Base-by-base conservation (phyloP, 768 basidiomycete genomes). In the Collybia sp. region DNA sequence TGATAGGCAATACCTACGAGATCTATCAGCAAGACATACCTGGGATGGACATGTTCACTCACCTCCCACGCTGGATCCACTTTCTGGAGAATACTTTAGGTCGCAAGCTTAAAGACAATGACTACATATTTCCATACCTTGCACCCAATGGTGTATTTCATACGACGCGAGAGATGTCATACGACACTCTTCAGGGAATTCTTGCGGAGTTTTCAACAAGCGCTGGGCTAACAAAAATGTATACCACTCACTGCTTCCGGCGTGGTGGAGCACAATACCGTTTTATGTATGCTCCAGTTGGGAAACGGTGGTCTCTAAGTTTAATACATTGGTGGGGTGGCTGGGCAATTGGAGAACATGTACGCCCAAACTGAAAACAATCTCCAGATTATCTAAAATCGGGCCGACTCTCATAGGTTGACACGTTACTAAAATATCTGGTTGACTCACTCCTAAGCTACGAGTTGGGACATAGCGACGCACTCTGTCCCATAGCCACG, bases 301-400 rank as follows among this genome's bases (percentile, higher is more conserved):
- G 62, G 0, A 43, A 65, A 36, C 52, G 60, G 3, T 75, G 72
- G 71, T 57, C 65, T 0, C 48, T 74, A 15, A 53, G 43, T 6
- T 53, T 38, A 1, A 58, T 71, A 4, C 55, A 54, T 5, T 73
- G 70, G 71, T 74, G 72, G 70, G 72, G 69, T 0, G 68, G 69
- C 10, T 71, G 70, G 71, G 68, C 68, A 12, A 52, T 53, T 18
- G 57, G 61, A 0, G 68, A 72, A 47, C 58, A 66, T 42, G 69
- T 70, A 38, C 32, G 63, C 56, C 31, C 19, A 33, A 16, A 39
- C 42, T 35, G 10, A 13, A 8, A n/a, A 2, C 30, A 10, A 20
- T n/a, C 9, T 4, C 8, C 30, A 10, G 33, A 36, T 30, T n/a
- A 40, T 41, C 20, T 44, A 6, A 12, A 39, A 33, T 34, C 38